Evolutionary conservation across 352 stramenopile genomes (phyloP).

Genomic region (Peronosclerospora sorghi): DNA sequence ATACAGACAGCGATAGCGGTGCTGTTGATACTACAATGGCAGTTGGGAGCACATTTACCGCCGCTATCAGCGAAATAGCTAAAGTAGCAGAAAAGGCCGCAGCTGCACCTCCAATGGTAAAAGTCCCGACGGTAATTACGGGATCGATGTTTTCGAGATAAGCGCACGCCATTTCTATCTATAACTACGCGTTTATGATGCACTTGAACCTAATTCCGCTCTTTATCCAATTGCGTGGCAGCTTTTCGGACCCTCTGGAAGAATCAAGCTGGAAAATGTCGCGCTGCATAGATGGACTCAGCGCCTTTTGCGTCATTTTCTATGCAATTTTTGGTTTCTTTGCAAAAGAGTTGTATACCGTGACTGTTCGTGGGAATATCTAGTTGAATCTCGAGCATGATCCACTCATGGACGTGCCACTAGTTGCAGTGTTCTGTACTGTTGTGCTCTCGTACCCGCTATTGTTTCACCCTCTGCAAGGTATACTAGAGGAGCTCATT

Average conservation of each 20-base stretch:
- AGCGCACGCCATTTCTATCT: constrained; percentile 55
- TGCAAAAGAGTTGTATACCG: constrained; percentile 43
- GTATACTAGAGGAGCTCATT: constrained; percentile 47
- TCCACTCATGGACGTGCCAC: constrained; percentile 47
- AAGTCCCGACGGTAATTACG: constrained; percentile 21
- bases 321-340: constrained; percentile 48
- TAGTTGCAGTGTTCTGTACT: constrained; percentile 58
- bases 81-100: constrained; percentile 4
- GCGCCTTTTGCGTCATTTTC: constrained; percentile 43
- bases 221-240: constrained; percentile 56
- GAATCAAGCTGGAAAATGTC: constrained; percentile 41
- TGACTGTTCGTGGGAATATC: constrained; percentile 53
- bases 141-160: constrained; percentile 31
- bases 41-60: constrained; percentile 1
- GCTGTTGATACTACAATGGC: constrained; percentile 2
- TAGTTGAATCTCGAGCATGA: constrained; percentile 71
- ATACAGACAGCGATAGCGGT: constrained; percentile 2
- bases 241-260: constrained; percentile 38
- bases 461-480: constrained; percentile 58
- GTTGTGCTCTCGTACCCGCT: constrained; percentile 67
- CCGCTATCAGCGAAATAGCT: constrained; percentile 10
- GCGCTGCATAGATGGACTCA: constrained; percentile 35
- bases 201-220: constrained; percentile 71
- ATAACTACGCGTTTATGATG: constrained; percentile 83
- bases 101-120: constrained; percentile 5